These are phyloP conservation scores for Fraxinus paxiana DNA, from an alignment of 305 asterid species.

Conservation along the genomic window DNA sequence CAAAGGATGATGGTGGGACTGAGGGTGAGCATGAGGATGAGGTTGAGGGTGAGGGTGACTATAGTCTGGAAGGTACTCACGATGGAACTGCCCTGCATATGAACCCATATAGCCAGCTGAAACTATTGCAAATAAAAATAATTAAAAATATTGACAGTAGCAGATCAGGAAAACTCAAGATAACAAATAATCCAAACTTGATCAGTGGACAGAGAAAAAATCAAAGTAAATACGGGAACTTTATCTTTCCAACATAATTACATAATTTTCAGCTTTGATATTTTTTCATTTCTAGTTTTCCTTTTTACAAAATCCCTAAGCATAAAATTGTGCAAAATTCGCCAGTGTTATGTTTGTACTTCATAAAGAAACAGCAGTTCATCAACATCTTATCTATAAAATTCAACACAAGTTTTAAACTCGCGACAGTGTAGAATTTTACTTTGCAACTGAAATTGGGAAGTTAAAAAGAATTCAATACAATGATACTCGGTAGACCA, in stretches of 20 bases:
- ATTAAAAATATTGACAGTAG: background rate
- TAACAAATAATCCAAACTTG: background rate
- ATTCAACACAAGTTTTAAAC: background rate
- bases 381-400: background rate
- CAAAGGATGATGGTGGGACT: background rate
- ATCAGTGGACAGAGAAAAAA: background rate
- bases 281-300: background rate
- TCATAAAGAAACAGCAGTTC: background rate
- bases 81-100: constrained; percentile 14
- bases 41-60: background rate
- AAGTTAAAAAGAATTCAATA: background rate
- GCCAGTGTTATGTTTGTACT: background rate
- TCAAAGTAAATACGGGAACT: background rate
- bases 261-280: background rate
- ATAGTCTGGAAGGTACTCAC: constrained; percentile 13
- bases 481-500: background rate
- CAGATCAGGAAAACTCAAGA: background rate
- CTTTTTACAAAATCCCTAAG: background rate
- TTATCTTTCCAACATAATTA: background rate
- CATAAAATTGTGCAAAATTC: background rate
- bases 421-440: background rate
- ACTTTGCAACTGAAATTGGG: background rate
- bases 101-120: constrained; percentile 23
- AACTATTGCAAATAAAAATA: constrained; percentile 1
- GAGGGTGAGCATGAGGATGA: background rate